phyloP scores from a whole-genome alignment of 495 filamentous ascomycete species.

The Pseudomonodictys pantanalensis region DNA sequence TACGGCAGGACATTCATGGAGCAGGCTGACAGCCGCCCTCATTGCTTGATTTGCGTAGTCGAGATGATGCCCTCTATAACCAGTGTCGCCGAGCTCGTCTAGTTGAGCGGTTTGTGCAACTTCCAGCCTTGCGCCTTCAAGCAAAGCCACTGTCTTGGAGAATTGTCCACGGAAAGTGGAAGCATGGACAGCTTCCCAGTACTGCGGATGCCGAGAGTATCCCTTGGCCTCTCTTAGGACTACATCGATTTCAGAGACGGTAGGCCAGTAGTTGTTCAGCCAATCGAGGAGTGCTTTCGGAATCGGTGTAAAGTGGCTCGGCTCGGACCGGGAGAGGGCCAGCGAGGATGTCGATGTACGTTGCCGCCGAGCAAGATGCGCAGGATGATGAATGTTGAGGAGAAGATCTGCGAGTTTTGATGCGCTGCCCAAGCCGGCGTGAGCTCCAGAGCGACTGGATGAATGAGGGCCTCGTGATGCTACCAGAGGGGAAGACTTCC shows the following conservation, averaged over 20 bases:
- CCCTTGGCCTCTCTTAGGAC: constrained; percentile 62
- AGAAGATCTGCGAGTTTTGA: constrained; percentile 68
- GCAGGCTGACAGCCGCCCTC: constrained; percentile 58
- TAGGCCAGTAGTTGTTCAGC: constrained; percentile 66
- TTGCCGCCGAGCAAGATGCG: constrained; percentile 38
- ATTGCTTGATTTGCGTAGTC: constrained; percentile 68
- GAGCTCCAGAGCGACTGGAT: constrained; percentile 19
- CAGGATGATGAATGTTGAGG: constrained; percentile 71
- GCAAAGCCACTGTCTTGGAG: constrained; percentile 55
- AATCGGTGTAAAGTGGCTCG: constrained; percentile 47
- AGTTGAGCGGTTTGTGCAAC: constrained; percentile 59
- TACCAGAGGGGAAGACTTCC: constrained; percentile 52
- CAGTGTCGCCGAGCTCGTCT: constrained; percentile 56
- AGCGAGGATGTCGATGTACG: constrained; percentile 36
- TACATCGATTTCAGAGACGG: constrained; percentile 59
- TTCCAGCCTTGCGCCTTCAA: constrained; percentile 72
- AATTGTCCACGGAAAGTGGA: constrained; percentile 66
- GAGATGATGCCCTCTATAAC: constrained; percentile 69
- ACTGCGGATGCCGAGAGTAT: constrained; percentile 67
- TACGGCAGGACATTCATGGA: constrained; percentile 68
- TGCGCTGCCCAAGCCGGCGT: constrained; percentile 53
- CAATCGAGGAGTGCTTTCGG: constrained; percentile 76
- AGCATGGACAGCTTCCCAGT: constrained; percentile 73
- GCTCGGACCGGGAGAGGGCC: constrained; percentile 16
- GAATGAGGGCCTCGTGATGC: constrained; percentile 50